Conservation (phyloP, 2,329 filamentous ascomycete genomes). For the Trichoderma cornu-damae region DNA sequence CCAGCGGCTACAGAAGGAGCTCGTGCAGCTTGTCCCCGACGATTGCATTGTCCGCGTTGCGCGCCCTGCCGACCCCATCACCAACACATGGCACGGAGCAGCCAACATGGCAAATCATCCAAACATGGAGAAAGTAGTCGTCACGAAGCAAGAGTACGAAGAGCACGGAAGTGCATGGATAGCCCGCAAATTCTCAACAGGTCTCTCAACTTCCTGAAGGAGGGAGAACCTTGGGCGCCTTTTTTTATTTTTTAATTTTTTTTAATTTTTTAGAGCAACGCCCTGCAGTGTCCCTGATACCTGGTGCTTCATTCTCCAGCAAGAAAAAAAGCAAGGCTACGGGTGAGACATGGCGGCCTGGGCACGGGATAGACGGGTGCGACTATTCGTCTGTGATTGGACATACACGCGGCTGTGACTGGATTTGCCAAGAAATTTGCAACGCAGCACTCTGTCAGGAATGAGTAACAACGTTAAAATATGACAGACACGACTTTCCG, state of each 20-base stretch:
- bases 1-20: conserved; percentile 68
- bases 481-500: neutral
- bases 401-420: neutral
- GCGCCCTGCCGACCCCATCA: conserved; percentile 65
- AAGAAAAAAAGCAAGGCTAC: neutral
- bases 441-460: neutral
- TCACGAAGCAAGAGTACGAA: conserved; percentile 88
- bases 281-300: neutral
- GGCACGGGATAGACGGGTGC: neutral
- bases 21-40: conserved; percentile 65
- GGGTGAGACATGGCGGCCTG: neutral
- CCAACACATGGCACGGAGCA: conserved; percentile 81
- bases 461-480: neutral
- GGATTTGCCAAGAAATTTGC: neutral
- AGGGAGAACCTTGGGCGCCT: neutral
- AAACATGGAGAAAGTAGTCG: conserved; percentile 60
- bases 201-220: conserved; percentile 9
- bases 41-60: conserved; percentile 74
- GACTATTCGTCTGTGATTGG: neutral
- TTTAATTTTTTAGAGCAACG: too few species aligned
- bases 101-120: conserved; percentile 67
- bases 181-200: conserved; percentile 59
- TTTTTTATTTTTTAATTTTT: neutral
- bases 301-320: neutral
- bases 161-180: conserved; percentile 76